These are phyloP conservation scores for Tetrahymena elliotti DNA, from an alignment of 73 alveolate genomes.

Conservation along the genomic window DNA sequence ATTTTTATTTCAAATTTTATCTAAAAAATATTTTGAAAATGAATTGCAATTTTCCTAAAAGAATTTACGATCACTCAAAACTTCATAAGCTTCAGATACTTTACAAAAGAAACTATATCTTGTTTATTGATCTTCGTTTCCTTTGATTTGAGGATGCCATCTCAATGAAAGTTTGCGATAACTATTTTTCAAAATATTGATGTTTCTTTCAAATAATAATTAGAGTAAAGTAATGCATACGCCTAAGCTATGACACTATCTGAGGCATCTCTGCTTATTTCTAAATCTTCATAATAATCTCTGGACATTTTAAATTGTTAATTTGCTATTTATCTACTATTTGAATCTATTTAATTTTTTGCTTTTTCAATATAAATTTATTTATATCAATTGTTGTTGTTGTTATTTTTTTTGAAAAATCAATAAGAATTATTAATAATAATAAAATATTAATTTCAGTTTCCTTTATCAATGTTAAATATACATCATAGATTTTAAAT, in stretches of 20 bases:
- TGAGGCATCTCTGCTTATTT: conserved; percentile 63
- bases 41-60: conserved; percentile 1
- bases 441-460: background rate
- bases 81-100: conserved; percentile 94
- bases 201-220: conserved; percentile 18
- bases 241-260: conserved; percentile 82
- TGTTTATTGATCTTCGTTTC: conserved; percentile 63
- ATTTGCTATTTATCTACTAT: background rate
- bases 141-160: conserved; percentile 79
- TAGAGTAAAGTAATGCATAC: conserved; percentile 38
- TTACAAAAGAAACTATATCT: conserved; percentile 69
- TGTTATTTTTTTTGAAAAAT: background rate
- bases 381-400: background rate
- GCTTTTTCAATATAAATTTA: background rate
- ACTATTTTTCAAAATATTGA: background rate
- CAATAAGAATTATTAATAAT: background rate
- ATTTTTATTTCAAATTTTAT: background rate
- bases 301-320: conserved; percentile 40
- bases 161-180: conserved; percentile 62
- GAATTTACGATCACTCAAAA: conserved; percentile 61
- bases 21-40: background rate
- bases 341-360: background rate
- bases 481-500: background rate
- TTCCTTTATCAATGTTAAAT: background rate
- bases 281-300: conserved; percentile 80